These are phyloP conservation scores for Calamus simplicifolius DNA, from an alignment of 176 grass and related monocot genomes.

Conservation along the genomic window DNA sequence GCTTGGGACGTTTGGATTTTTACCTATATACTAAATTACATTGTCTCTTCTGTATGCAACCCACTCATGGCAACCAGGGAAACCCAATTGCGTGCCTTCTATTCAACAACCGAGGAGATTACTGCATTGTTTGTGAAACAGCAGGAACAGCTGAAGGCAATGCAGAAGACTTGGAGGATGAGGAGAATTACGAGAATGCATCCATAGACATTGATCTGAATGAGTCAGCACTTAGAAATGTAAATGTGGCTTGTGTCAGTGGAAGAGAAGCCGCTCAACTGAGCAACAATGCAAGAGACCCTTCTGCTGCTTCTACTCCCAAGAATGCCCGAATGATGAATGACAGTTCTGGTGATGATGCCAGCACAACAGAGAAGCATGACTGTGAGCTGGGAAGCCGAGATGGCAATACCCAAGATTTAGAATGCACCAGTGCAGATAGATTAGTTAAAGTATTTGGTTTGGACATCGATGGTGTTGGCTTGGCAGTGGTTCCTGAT, in stretches of 20 bases:
- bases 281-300: slow-evolving; percentile 32
- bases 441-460: slow-evolving; percentile 26
- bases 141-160: slow-evolving; percentile 96
- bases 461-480: slow-evolving; percentile 35
- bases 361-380: slow-evolving; percentile 44
- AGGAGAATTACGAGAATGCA: slow-evolving; percentile 75
- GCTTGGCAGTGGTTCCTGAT: slow-evolving; percentile 28
- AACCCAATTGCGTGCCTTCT: slow-evolving; percentile 92
- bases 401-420: slow-evolving; percentile 55
- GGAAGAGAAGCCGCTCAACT: slow-evolving; percentile 14
- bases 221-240: slow-evolving; percentile 20
- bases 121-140: slow-evolving; percentile 80
- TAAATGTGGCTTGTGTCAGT: slow-evolving; percentile 13
- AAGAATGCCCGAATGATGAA: slow-evolving; percentile 36
- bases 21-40: no score
- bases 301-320: slow-evolving; percentile 41
- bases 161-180: slow-evolving; percentile 97
- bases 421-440: slow-evolving; percentile 53
- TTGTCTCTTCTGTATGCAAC: neutral
- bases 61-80: slow-evolving; percentile 42
- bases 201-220: slow-evolving; percentile 45
- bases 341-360: slow-evolving; percentile 39
- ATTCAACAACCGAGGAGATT: slow-evolving; percentile 95
- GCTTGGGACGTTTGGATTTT: no score
- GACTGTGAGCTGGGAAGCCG: slow-evolving; percentile 33